Conservation (phyloP, 306 rosid species). For the Quercus parvula region DNA sequence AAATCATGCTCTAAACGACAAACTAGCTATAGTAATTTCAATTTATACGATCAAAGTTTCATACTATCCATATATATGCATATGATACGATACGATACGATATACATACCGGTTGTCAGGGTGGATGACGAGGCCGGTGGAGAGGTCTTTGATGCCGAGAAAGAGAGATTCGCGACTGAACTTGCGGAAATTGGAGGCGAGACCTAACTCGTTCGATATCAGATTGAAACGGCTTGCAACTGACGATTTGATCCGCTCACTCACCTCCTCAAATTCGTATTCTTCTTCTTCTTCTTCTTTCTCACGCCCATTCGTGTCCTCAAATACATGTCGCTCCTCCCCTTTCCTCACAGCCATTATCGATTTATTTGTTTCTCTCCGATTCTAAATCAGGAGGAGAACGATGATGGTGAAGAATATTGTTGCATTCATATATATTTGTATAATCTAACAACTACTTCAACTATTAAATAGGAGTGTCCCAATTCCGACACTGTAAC, state of each 20-base stretch:
- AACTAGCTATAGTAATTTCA: too few species aligned
- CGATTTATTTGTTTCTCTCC: neutral
- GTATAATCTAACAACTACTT: too few species aligned
- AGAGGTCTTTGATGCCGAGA: conserved; percentile 44
- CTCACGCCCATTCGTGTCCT: neutral
- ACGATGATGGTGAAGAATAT: too few species aligned
- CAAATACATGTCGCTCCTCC: neutral
- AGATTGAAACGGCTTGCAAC: conserved; percentile 68
- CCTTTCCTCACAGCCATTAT: neutral
- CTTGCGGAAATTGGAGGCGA: conserved; percentile 25
- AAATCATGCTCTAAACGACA: too few species aligned
- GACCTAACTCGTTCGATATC: conserved; percentile 50
- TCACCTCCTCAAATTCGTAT: conserved; percentile 49
- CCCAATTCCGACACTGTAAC: neutral
- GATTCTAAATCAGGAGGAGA: neutral
- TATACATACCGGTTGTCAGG: conserved; percentile 62
- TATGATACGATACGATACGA: too few species aligned
- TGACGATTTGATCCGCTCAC: conserved; percentile 67
- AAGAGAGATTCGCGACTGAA: conserved; percentile 52
- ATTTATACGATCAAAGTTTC: too few species aligned
- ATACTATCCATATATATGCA: too few species aligned
- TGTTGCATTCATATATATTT: too few species aligned
- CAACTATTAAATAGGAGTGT: neutral
- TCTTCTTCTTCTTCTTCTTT: conserved; percentile 41
- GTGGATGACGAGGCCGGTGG: conserved; percentile 40